Conservation (phyloP, 208 protist species). For the Tritrichomonas musculus region DNA sequence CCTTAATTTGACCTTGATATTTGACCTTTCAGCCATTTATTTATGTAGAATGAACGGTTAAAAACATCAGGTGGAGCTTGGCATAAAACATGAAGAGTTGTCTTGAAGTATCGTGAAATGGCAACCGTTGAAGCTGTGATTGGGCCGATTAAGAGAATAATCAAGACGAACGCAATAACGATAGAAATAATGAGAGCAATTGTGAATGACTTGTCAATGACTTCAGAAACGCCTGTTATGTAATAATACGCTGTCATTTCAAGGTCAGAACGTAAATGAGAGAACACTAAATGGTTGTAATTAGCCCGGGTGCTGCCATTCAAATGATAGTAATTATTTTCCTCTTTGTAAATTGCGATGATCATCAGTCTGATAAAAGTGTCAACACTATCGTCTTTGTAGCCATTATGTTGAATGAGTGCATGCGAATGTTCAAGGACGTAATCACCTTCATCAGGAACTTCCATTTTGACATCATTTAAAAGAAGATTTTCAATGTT, state of each 20-base stretch:
- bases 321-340: too few relatives aligned
- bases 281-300: not conserved
- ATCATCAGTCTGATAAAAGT: too few relatives aligned
- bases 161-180: not conserved
- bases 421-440: too few relatives aligned
- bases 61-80: not conserved
- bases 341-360: too few relatives aligned
- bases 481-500: too few relatives aligned
- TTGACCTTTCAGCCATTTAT: not conserved
- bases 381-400: too few relatives aligned
- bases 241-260: not conserved
- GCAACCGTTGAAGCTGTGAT: not conserved
- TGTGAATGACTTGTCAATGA: not conserved
- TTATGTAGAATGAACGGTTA: not conserved
- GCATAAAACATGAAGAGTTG: not conserved
- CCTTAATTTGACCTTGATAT: not conserved
- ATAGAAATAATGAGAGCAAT: not conserved
- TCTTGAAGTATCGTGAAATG: not conserved
- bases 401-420: too few relatives aligned
- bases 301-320: not conserved
- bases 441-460: too few relatives aligned
- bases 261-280: not conserved
- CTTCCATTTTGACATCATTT: too few relatives aligned
- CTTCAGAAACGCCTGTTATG: not conserved
- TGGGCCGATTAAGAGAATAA: not conserved